phyloP scores from a whole-genome alignment of 495 filamentous ascomycete species.

The Tuber calosporum region DNA sequence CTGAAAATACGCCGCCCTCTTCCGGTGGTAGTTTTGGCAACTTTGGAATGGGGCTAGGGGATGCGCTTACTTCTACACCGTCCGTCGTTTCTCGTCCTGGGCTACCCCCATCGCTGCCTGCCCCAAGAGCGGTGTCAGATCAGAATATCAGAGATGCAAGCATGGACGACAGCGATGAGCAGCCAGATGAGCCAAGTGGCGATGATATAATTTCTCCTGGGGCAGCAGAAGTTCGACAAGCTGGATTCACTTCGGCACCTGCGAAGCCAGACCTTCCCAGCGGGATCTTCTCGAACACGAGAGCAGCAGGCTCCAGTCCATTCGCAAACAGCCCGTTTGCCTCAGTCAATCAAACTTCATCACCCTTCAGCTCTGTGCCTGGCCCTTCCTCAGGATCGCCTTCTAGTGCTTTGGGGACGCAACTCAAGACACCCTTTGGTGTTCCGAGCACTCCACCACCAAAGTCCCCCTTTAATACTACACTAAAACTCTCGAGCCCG shows the following conservation, averaged over 20 bases:
- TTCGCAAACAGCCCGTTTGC: constrained; percentile 15
- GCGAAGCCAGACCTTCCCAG: constrained; percentile 13
- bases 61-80: constrained; percentile 50
- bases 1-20: constrained; percentile 54
- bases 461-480: constrained; percentile 13
- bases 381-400: constrained; percentile 9
- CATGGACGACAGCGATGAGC: constrained; percentile 49
- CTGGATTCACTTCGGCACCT: constrained; percentile 28
- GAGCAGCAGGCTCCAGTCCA: constrained; percentile 4
- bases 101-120: constrained; percentile 45
- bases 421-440: constrained; percentile 8
- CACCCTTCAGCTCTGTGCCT: constrained; percentile 20
- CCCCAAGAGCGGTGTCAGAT: constrained; percentile 40
- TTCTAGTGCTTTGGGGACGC: constrained; percentile 5
- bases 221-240: constrained; percentile 39
- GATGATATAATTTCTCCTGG: constrained; percentile 40
- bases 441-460: constrained; percentile 1
- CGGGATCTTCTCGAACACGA: constrained; percentile 16
- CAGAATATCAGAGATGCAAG: constrained; percentile 54
- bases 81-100: constrained; percentile 29
- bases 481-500: constrained; percentile 16
- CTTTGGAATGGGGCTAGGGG: constrained; percentile 51
- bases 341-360: constrained; percentile 12
- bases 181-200: constrained; percentile 40
- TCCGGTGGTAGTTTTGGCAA: constrained; percentile 39